Base-by-base conservation (phyloP, 768 basidiomycete species). In the Grammothele lineata region DNA sequence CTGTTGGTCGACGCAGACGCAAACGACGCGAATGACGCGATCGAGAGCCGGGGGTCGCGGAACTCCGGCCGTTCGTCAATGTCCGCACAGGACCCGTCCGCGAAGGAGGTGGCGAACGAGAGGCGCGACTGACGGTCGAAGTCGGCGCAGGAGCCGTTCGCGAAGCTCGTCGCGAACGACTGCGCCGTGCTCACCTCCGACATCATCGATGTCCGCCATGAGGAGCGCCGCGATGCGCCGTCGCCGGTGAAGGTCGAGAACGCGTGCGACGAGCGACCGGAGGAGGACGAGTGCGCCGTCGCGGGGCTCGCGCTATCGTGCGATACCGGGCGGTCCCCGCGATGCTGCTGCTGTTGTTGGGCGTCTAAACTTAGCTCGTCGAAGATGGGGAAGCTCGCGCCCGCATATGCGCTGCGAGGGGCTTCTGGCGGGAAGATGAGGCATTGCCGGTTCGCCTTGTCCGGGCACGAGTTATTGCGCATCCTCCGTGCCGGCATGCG, bases 391-490 rank as follows among this genome's bases (percentile, higher is more conserved):
- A 46, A 43, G 22, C 43, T 51, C 9, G 35, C 35, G 30, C 43
- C 25, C 11, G 50, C 41, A 23, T 43, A 43, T 3, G 47, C 40
- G 32, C 40, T 40, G 14, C 30, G 44, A 4, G 49, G 49, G 17
- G 40, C 46, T 2, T 57, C 47, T 4, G 40, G 42, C 15, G 46
- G n/a, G 48, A 60, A 57, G 33, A 65, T 36, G 4, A 61, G 47
- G 40, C 58, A 54, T 21, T 62, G 60, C 27, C 64, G 59, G 40
- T 62, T 51, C 21, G 55, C 40, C 9, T 56, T 47, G 37, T 60
- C 62, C 1, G 59, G 50, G 33, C 47, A 53, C 17, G 60, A 60
- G 37, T 57, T 50, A 51, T 49, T 57, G 42, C 58, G 61, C 24
- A 44, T 56, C 15, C 56, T 61, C 36, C 57, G 62, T 2, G 43